Percentiles rank a stretch among this genome's conserved stretches.
Conservation (phyloP, 768 basidiomycete species). For the Leccinum incarnatum region DNA sequence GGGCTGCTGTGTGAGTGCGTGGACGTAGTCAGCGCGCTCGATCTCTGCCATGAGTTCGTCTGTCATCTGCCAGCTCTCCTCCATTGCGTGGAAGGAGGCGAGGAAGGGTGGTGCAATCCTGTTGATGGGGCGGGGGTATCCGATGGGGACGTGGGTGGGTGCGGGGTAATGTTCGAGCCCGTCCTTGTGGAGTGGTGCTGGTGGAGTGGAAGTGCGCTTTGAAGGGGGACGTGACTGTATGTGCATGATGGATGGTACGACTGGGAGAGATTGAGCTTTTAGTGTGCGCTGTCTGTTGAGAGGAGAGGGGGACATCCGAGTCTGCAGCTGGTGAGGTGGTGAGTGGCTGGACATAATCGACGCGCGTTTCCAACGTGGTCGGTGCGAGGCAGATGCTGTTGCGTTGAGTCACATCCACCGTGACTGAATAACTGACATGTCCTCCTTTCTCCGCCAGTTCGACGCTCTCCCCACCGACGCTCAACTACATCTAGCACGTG, state of each 20-base stretch:
- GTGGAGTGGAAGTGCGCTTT: constrained; percentile 32
- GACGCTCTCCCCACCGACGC: constrained; percentile 53
- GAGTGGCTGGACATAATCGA: constrained; percentile 56
- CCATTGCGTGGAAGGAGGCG: constrained; percentile 49
- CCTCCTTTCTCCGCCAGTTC: constrained; percentile 42
- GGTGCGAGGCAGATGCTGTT: constrained; percentile 27
- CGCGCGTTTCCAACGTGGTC: constrained; percentile 71
- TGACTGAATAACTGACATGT: neutral
- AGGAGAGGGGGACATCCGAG: constrained; percentile 35
- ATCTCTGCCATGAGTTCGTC: constrained; percentile 69
- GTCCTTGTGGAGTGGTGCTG: constrained; percentile 1
- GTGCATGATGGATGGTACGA: constrained; percentile 56
- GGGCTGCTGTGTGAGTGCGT: constrained; percentile 47
- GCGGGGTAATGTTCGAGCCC: neutral
- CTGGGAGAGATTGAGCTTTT: constrained; percentile 61
- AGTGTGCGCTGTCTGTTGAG: constrained; percentile 49
- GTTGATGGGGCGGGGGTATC: constrained; percentile 64
- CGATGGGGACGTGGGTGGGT: constrained; percentile 35
- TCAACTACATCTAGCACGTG: constrained; percentile 46
- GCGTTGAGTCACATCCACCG: neutral
- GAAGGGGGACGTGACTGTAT: constrained; percentile 43
- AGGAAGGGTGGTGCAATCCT: constrained; percentile 57
- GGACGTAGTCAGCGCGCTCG: constrained; percentile 66
- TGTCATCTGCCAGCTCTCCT: constrained; percentile 65
- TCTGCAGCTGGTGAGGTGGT: constrained; percentile 10